Percentiles rank a stretch among this genome's conserved stretches.
Evolutionary conservation across 140 eudicot genomes (phyloP).

Genomic region (Senecio squalidus): DNA sequence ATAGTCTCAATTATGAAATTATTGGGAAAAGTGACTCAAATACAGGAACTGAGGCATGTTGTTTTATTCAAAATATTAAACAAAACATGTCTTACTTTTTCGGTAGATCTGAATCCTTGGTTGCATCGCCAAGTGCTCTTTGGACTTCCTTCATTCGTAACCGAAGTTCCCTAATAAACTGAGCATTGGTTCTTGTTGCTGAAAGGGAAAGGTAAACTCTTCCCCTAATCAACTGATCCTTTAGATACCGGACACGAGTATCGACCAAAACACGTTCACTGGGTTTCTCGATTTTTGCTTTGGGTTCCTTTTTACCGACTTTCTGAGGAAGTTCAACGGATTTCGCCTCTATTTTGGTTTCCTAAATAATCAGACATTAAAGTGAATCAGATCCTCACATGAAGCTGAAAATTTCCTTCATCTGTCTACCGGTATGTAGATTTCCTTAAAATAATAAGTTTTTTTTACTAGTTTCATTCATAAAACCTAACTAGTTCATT

Average conservation of each 20-base stretch:
- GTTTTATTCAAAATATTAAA: background rate
- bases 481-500: background rate
- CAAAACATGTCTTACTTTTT: conserved; percentile 39
- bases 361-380: conserved; percentile 30
- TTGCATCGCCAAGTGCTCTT: conserved; percentile 84
- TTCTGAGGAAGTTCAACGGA: conserved; percentile 23
- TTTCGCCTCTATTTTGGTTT: conserved; percentile 24
- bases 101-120: conserved; percentile 81
- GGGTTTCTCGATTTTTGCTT: conserved; percentile 41
- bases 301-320: conserved; percentile 32
- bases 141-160: conserved; percentile 75
- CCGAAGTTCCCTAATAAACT: conserved; percentile 75
- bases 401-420: background rate
- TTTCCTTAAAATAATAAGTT: background rate
- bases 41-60: background rate
- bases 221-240: conserved; percentile 79
- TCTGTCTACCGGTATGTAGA: background rate
- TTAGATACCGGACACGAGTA: conserved; percentile 73
- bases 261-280: conserved; percentile 43
- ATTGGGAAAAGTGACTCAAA: background rate
- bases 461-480: background rate
- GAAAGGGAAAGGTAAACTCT: conserved; percentile 78
- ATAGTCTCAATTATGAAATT: too few relatives aligned
- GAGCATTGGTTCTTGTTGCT: conserved; percentile 72
- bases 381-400: background rate